These are phyloP conservation scores for Scopulariopsis brevicaulis DNA, from an alignment of 2,329 filamentous ascomycete species.

Conservation along the genomic window DNA sequence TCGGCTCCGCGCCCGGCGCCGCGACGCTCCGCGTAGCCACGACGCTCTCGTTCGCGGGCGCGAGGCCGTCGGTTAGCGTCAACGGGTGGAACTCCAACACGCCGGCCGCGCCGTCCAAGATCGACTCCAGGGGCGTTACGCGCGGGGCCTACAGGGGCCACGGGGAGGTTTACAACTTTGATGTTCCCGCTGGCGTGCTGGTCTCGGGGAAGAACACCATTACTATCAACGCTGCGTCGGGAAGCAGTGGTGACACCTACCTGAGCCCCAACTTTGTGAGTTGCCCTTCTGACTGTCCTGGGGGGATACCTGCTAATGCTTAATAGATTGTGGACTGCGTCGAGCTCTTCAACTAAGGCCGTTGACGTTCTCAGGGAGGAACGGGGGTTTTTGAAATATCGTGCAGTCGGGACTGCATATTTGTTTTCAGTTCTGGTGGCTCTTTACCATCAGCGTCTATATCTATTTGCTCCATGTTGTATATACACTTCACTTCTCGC, in stretches of 20 bases:
- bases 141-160: slow-evolving; percentile 52
- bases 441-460: background rate
- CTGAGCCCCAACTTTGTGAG: slow-evolving; percentile 41
- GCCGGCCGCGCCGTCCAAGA: slow-evolving; percentile 45
- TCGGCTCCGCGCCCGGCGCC: slow-evolving; percentile 35
- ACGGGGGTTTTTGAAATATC: background rate
- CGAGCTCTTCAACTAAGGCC: slow-evolving; percentile 7
- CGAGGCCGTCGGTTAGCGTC: slow-evolving; percentile 42
- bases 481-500: background rate
- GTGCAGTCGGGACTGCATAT: background rate
- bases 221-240: slow-evolving; percentile 45
- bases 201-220: slow-evolving; percentile 52
- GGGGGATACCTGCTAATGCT: background rate
- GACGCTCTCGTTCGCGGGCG: slow-evolving; percentile 49
- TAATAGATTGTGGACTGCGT: slow-evolving; percentile 7
- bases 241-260: slow-evolving; percentile 41
- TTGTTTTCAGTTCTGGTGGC: background rate
- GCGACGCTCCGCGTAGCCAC: slow-evolving; percentile 54
- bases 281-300: background rate
- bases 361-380: background rate
- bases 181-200: slow-evolving; percentile 47
- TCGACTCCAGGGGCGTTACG: slow-evolving; percentile 54
- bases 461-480: background rate
- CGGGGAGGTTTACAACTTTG: slow-evolving; percentile 52
- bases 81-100: slow-evolving; percentile 38